Base-by-base conservation (phyloP, 2,329 filamentous ascomycete genomes). In the Phoma sp. region DNA sequence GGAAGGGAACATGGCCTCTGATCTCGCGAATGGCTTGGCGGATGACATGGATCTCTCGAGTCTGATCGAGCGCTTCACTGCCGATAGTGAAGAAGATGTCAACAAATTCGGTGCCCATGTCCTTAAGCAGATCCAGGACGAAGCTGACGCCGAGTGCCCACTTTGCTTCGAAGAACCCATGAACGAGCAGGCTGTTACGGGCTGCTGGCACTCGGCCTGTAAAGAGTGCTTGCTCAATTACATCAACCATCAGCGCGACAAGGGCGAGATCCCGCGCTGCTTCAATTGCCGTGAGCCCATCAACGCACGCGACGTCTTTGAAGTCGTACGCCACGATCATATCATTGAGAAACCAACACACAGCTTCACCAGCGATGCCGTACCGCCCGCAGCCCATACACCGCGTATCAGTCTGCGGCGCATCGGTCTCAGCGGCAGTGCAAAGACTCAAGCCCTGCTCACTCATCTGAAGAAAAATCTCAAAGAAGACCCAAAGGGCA, bases 191-290 rank as follows among this genome's bases (percentile, higher is more conserved):
- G 89, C 90, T 0, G 95, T 99, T 1, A 98, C 95, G 0, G 91
- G 91, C 0, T 99, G 95, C 76, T 99, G 95, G 92, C 95, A 99
- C 74, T 96, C 91, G 30, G 93, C 95, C 0, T 99, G 95, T 79
- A 96, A 95, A 75, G 89, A 90, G 58, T 99, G 95, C 66, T 78
- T 98, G n/a, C 79, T 96, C 2, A 87, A 91, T 64, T 96, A 91
- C 65, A 96, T 99, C 68, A 86, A 89, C 59, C 92, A 96, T 67
- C 89, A 96, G 72, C 88, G 83, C 4, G 87, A 91, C 62, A 91
- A 89, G 54, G 86, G 87, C 38, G 84, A 90, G 44, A 74, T 89
- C 0, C 89, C 95, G 1, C 85, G 88, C 8, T 99, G 95, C 75
- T 96, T 96, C 78, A 93, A 89, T 61, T 99, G 95, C 71, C 89